Conservation (phyloP, 2,329 filamentous ascomycete genomes). For the Neocatenulostroma microsporum region DNA sequence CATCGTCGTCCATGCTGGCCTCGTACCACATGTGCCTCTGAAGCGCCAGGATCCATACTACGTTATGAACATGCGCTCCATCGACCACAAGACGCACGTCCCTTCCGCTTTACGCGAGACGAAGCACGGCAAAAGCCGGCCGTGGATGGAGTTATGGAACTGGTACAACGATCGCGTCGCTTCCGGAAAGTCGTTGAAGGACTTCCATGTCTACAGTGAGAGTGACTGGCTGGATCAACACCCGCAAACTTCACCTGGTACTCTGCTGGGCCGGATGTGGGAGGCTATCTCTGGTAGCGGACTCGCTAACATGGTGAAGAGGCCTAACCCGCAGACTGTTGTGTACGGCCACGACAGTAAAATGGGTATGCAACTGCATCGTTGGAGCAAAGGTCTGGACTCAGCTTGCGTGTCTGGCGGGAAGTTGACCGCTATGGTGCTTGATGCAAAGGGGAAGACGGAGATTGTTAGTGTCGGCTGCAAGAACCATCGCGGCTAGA, state of each 20-base stretch:
- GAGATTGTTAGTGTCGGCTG: slow-evolving; percentile 35
- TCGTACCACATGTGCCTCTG: slow-evolving; percentile 67
- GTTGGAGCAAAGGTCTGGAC: slow-evolving; percentile 78
- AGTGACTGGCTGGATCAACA: slow-evolving; percentile 8
- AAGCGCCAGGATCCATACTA: slow-evolving; percentile 66
- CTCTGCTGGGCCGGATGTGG: no score
- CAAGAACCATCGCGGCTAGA: slow-evolving; percentile 25
- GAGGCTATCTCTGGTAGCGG: slow-evolving; percentile 18
- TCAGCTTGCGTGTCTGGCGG: slow-evolving; percentile 72
- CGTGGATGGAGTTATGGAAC: slow-evolving; percentile 27
- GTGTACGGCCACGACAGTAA: slow-evolving; percentile 84
- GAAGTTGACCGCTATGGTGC: slow-evolving; percentile 66
- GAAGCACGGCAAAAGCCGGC: slow-evolving; percentile 19
- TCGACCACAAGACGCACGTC: slow-evolving; percentile 56
- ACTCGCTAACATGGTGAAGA: no score
- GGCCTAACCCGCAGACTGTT: slow-evolving; percentile 52
- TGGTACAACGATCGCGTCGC: slow-evolving; percentile 28
- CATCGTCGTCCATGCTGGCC: slow-evolving; percentile 74
- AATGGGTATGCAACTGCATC: slow-evolving; percentile 56
- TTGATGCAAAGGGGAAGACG: slow-evolving; percentile 47
- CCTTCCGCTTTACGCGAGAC: slow-evolving; percentile 39
- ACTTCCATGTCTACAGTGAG: slow-evolving; percentile 9
- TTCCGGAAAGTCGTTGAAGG: slow-evolving; percentile 15
- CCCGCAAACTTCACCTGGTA: no score
- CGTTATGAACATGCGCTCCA: slow-evolving; percentile 86